Evolutionary conservation across 495 filamentous ascomycete species (phyloP).

Genomic region (Aspergillus asperescens): DNA sequence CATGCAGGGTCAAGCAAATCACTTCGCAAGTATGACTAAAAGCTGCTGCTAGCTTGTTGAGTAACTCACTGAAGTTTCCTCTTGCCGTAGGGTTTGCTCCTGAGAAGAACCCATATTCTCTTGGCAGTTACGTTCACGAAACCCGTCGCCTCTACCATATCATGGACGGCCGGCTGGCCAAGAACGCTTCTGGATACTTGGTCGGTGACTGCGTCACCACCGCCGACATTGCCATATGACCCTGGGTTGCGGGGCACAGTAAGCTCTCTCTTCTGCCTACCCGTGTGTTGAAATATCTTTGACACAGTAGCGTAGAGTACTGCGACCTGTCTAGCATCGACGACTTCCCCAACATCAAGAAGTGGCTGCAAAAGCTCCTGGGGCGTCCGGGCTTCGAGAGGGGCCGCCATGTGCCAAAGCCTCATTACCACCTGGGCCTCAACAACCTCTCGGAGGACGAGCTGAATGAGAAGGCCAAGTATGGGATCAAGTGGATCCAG

Average conservation of each 20-base stretch:
- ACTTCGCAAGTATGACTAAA: background rate
- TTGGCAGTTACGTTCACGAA: background rate
- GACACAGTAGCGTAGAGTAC: background rate
- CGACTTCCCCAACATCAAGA: background rate
- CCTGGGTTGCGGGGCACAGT: conserved; percentile 2
- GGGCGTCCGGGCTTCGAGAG: background rate
- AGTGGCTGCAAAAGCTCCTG: background rate
- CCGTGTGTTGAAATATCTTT: background rate
- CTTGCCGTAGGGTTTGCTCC: background rate
- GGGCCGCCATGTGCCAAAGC: background rate
- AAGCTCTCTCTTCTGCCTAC: background rate
- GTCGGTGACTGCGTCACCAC: conserved; percentile 2
- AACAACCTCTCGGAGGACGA: conserved; percentile 1
- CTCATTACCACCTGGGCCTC: background rate
- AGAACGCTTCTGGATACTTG: background rate
- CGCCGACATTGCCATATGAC: conserved; percentile 1
- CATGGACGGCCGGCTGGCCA: background rate
- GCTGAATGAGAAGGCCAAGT: background rate
- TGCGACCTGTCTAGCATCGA: background rate
- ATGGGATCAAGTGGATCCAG: background rate
- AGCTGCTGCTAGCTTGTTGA: no score
- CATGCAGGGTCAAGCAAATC: conserved; percentile 3
- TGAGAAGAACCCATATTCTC: background rate
- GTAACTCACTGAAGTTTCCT: no score
- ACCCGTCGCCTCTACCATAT: conserved; percentile 1